Percentiles rank a stretch among this genome's conserved stretches.
Conservation (phyloP, 352 stramenopile species). For the Phytophthora sojae region DNA sequence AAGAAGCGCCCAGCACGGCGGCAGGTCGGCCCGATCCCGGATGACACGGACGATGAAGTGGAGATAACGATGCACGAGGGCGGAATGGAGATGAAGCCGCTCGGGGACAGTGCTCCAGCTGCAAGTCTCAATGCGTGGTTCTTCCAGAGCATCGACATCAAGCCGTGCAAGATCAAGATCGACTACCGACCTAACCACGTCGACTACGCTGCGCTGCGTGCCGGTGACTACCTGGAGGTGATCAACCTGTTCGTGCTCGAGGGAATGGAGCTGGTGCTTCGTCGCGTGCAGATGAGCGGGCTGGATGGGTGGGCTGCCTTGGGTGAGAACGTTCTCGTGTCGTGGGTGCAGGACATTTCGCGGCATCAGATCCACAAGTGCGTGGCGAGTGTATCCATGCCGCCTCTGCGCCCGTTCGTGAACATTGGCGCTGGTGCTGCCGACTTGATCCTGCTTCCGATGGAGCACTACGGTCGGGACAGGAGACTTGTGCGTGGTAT, state of each 20-base stretch:
- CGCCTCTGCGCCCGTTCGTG: slow-evolving; percentile 82
- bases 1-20: slow-evolving; percentile 14
- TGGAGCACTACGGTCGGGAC: slow-evolving; percentile 89
- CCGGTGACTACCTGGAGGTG: slow-evolving; percentile 89
- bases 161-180: slow-evolving; percentile 92
- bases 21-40: slow-evolving; percentile 30
- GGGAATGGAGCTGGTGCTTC: slow-evolving; percentile 89
- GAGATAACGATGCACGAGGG: slow-evolving; percentile 37
- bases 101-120: slow-evolving; percentile 32
- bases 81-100: slow-evolving; percentile 66
- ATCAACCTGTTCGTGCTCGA: slow-evolving; percentile 92
- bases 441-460: slow-evolving; percentile 86
- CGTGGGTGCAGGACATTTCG: slow-evolving; percentile 90
- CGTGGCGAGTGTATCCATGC: slow-evolving; percentile 89
- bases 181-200: slow-evolving; percentile 91
- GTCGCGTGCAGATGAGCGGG: slow-evolving; percentile 84
- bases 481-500: slow-evolving; percentile 82
- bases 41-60: slow-evolving; percentile 45
- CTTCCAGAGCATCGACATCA: slow-evolving; percentile 90
- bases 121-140: slow-evolving; percentile 75
- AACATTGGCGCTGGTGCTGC: slow-evolving; percentile 89
- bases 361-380: slow-evolving; percentile 91
- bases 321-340: slow-evolving; percentile 80
- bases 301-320: slow-evolving; percentile 81
- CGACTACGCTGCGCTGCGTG: slow-evolving; percentile 81